Conservation (phyloP, 352 stramenopile species). For the Phytophthora cryptogea region DNA sequence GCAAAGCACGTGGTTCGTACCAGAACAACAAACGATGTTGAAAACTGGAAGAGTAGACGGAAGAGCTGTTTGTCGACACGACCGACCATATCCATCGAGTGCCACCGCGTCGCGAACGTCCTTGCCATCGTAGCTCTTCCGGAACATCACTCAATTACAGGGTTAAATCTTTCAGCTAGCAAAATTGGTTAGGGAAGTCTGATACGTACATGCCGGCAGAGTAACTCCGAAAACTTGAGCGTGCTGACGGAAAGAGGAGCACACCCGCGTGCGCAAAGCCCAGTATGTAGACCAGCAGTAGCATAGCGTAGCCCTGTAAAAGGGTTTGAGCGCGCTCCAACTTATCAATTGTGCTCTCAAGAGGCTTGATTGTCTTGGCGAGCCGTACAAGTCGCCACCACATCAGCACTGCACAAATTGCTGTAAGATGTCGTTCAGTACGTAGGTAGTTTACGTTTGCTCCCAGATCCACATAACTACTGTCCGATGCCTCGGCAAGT, state of each 20-base stretch:
- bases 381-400: constrained; percentile 64
- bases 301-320: constrained; percentile 40
- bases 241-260: constrained; percentile 45
- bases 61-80: constrained; percentile 35
- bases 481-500: constrained; percentile 34
- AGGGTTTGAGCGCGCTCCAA: constrained; percentile 47
- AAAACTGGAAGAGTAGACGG: constrained; percentile 42
- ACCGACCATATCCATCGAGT: constrained; percentile 24
- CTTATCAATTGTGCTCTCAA: constrained; percentile 50
- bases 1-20: constrained; percentile 14
- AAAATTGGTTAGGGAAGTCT: too few relatives aligned
- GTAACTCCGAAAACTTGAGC: constrained; percentile 43
- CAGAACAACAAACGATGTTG: constrained; percentile 48
- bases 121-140: constrained; percentile 37
- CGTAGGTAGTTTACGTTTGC: constrained; percentile 32
- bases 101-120: constrained; percentile 20
- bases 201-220: constrained; percentile 53
- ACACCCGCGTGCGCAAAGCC: constrained; percentile 49
- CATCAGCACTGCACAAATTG: constrained; percentile 52
- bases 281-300: constrained; percentile 53
- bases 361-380: constrained; percentile 44
- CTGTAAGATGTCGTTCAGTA: constrained; percentile 42
- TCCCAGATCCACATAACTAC: constrained; percentile 44
- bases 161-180: too few relatives aligned
- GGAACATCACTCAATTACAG: too few relatives aligned